Percentiles rank a stretch among this genome's conserved stretches.
These are phyloP conservation scores for Amyloporia xantha DNA, from an alignment of 768 basidiomycete genomes.

Conservation along the genomic window DNA sequence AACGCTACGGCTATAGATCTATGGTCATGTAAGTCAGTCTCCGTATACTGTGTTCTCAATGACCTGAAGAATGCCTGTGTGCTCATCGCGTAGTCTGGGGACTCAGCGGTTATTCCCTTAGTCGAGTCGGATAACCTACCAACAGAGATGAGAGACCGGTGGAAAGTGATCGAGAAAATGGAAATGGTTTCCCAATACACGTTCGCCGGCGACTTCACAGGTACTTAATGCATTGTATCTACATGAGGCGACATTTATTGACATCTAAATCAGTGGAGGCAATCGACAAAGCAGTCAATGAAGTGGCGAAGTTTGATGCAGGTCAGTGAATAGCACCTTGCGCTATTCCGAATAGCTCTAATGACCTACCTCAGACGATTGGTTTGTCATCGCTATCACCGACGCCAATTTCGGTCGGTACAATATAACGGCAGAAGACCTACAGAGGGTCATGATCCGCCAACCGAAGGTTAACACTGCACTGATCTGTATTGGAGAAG, in stretches of 20 bases:
- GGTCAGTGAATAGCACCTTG: slow-evolving; percentile 28
- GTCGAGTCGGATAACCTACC: slow-evolving; percentile 45
- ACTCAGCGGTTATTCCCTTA: slow-evolving; percentile 49
- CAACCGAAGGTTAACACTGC: slow-evolving; percentile 63
- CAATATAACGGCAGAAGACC: slow-evolving; percentile 50
- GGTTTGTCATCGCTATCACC: slow-evolving; percentile 67
- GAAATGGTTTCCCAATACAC: slow-evolving; percentile 60
- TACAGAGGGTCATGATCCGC: slow-evolving; percentile 49
- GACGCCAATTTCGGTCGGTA: slow-evolving; percentile 67
- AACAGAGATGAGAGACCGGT: slow-evolving; percentile 48
- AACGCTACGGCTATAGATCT: slow-evolving; percentile 37
- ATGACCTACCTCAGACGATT: slow-evolving; percentile 41
- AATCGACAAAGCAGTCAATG: slow-evolving; percentile 53
- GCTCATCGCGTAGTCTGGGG: slow-evolving; percentile 49
- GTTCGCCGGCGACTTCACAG: slow-evolving; percentile 61
- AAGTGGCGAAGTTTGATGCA: slow-evolving; percentile 56
- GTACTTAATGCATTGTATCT: slow-evolving; percentile 22
- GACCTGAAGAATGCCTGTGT: too few species aligned
- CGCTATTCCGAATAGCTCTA: not conserved
- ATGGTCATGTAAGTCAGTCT: slow-evolving; percentile 54
- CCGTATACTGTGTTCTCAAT: too few species aligned
- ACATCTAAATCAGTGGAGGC: slow-evolving; percentile 44
- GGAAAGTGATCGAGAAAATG: slow-evolving; percentile 70
- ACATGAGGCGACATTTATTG: not conserved
- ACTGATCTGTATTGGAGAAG: slow-evolving; percentile 63